Base-by-base conservation (phyloP, 2,329 filamentous ascomycete species). In the Fusarium subglutinans region DNA sequence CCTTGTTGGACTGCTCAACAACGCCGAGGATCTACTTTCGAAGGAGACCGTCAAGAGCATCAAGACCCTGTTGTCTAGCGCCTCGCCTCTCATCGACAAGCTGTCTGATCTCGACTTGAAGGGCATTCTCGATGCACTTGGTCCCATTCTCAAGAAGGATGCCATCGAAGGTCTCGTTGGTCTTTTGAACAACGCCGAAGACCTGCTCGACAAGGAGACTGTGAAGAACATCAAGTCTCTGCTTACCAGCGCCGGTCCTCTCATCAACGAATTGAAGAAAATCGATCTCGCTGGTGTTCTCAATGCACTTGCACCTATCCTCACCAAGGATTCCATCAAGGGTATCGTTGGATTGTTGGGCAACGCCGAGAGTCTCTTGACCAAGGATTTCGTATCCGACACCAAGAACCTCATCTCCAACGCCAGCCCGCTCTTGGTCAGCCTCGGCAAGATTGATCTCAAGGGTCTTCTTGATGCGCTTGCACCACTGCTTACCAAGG, bases 261-360 rank as follows among this genome's bases (percentile, higher is more conserved):
- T 84, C 0, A 75, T 84, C 11, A 71, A 74, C 11, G 79, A 73
- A 9, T 43, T 82, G 3, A 62, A 79, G 47, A 79, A 82, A 51
- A 76, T 84, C 9, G 80, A 85, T 33, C 73, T 85, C 1, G 70
- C 79, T 48, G 78, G 78, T 8, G 66, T 84, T 4, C 67, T 84
- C 8, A 73, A 80, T 6, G 69, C 72, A 1, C 67, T 77, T 11
- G 63, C 63, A 17, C 77, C 80, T 2, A 69, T 82, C 2, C 68
- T 82, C 12, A 79, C 76, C 6, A 70, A 79, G 26, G 76, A 81
- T 1, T 80, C 80, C 1, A 74, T 85, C 38, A 75, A 79, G 26
- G 80, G 81, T 4, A 72, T 83, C 5, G 73, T 80, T 9, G 69
- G 68, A 5, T 73, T 84, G 11, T 73, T 84, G 20, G 70, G 69